phyloP scores from a whole-genome alignment of 1,139 yeast species.

The Yamadazyma atmosphaerica region DNA sequence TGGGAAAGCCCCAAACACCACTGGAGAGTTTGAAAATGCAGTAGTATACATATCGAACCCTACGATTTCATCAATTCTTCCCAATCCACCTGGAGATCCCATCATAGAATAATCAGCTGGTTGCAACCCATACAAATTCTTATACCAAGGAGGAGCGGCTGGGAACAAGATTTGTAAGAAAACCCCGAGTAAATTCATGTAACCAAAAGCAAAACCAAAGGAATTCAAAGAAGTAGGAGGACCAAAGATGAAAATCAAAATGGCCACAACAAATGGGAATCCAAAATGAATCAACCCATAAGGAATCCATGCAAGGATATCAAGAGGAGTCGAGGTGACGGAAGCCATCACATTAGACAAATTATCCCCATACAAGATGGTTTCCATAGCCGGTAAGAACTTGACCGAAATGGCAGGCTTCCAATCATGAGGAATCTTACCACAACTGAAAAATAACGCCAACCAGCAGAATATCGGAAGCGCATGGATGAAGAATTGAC shows the following conservation, averaged over 20 bases:
- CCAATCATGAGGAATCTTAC: constrained; percentile 73
- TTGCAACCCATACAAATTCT: constrained; percentile 75
- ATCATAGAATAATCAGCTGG: constrained; percentile 92
- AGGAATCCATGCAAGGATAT: constrained; percentile 92
- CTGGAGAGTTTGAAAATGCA: constrained; percentile 84
- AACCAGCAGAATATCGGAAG: constrained; percentile 90
- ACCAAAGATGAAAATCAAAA: constrained; percentile 76
- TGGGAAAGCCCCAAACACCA: constrained; percentile 97
- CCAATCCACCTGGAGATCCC: constrained; percentile 97
- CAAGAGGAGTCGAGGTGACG: constrained; percentile 64
- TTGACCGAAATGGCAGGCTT: constrained; percentile 91
- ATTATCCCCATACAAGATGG: constrained; percentile 91
- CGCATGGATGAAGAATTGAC: constrained; percentile 84
- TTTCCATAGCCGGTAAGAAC: constrained; percentile 90
- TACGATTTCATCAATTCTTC: constrained; percentile 77
- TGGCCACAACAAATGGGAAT: constrained; percentile 86
- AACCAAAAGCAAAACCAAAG: constrained; percentile 96
- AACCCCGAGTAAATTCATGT: constrained; percentile 89
- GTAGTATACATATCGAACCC: constrained; percentile 88
- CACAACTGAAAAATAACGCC: constrained; percentile 76
- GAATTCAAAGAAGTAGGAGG: constrained; percentile 89
- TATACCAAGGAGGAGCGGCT: constrained; percentile 99
- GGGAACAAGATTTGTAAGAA: constrained; percentile 79
- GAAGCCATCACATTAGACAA: constrained; percentile 85
- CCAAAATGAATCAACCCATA: constrained; percentile 90